Conservation (phyloP, 805 yeast species). For the Kuraishia ogatae region DNA sequence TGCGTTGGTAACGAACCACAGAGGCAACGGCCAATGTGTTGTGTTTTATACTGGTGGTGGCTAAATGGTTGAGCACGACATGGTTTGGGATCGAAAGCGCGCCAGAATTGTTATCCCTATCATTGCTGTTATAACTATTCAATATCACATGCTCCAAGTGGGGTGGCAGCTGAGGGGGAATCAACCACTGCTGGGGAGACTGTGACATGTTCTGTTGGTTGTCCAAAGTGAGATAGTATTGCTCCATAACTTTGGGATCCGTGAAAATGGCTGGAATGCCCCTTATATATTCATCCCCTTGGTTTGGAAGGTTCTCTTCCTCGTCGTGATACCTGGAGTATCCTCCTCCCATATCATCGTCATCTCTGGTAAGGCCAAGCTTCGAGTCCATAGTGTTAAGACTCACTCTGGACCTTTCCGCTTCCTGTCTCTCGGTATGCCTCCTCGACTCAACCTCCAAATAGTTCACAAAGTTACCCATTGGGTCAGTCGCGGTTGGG, state of each 20-base stretch:
- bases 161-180: constrained; percentile 96
- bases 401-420: constrained; percentile 16
- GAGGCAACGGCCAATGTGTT: constrained; percentile 91
- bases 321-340: constrained; percentile 70
- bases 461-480: constrained; percentile 93
- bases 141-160: constrained; percentile 90
- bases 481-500: constrained; percentile 96
- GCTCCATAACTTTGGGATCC: constrained; percentile 83
- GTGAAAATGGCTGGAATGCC: constrained; percentile 79
- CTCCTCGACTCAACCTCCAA: constrained; percentile 50
- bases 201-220: constrained; percentile 51
- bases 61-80: constrained; percentile 87
- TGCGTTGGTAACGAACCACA: constrained; percentile 79
- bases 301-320: constrained; percentile 24
- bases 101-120: constrained; percentile 74
- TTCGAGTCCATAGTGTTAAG: constrained; percentile 45
- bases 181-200: constrained; percentile 51
- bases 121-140: constrained; percentile 57
- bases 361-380: constrained; percentile 55
- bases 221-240: constrained; percentile 70
- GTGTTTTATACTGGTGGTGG: constrained; percentile 92
- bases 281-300: constrained; percentile 40
- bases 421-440: constrained; percentile 4
- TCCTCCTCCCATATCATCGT: constrained; percentile 79
- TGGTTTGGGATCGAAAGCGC: constrained; percentile 92